Evolutionary conservation across 75 land plant species (phyloP).

Genomic region (Pinus taeda): DNA sequence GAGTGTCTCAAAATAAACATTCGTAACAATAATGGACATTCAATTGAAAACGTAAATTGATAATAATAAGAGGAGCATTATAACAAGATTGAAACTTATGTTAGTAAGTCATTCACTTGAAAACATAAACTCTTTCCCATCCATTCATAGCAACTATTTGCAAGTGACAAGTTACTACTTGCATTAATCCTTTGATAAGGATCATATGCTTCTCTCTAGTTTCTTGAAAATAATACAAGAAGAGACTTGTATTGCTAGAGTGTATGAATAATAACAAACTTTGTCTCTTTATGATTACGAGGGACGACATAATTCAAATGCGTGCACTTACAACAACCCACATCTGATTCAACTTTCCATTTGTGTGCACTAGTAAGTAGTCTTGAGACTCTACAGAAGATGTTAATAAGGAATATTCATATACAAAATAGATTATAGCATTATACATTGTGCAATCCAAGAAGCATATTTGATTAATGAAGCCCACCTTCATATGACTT

Average conservation of each 20-base stretch:
- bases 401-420: neutral
- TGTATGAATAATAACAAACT: neutral
- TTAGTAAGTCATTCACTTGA: too few relatives aligned
- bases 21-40: neutral
- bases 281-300: neutral
- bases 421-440: neutral
- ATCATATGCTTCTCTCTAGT: neutral
- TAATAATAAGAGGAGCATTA: too few relatives aligned
- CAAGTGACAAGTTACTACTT: neutral
- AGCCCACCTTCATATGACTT: constrained; percentile 31
- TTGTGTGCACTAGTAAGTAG: constrained; percentile 40
- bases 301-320: neutral
- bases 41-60: neutral
- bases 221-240: neutral
- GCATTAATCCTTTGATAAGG: neutral
- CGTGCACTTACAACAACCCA: constrained; percentile 47
- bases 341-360: constrained; percentile 60
- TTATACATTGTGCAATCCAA: neutral
- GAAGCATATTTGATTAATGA: constrained; percentile 8
- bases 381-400: constrained; percentile 32
- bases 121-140: too few relatives aligned
- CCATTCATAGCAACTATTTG: neutral
- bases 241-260: too few relatives aligned
- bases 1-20: neutral
- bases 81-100: too few relatives aligned